Evolutionary conservation across 2,329 filamentous ascomycete genomes (phyloP), one percentile per base, ranked within the genome.

Genomic region (Fusarium fujikuroi): DNA sequence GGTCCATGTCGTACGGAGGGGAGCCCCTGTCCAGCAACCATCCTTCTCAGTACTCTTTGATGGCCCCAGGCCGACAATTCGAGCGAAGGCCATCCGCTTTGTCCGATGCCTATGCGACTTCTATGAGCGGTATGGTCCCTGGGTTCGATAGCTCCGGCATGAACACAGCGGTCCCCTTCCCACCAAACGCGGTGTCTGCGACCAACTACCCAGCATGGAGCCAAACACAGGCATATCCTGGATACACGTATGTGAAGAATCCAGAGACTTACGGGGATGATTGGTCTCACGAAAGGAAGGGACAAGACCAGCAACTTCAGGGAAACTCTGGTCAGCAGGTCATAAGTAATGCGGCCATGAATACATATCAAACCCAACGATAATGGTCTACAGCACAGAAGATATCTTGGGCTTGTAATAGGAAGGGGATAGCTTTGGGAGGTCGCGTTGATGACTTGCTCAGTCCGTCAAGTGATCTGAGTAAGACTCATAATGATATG

Each of bases 1-100:
- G 87, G 49, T 87, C 86, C 9, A 79, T 87, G 75, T 87, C 87
- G 1, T 88, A 86, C 54, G 82, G 85, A 34, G 82, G 83, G 46
- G 86, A 87, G 23, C 77, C 79, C 40, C 75, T 82, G 62, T 67
- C 76, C 8, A 76, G 78, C 54, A 83, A 82, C 14, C 79, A 81
- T 28, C 76, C 82, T 23, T 69, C 77, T 2, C 82, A 83, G 30
- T 87, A 85, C 64, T 77, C 83, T n/a, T 75, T 83, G 15, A 80
- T 85, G 50, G 78, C 81, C 9, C 81, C 84, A 28, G 77, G 81
- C 40, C 76, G 72, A n/a, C 72, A 81, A 14, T 87, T 85, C 63
- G 85, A 86, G 44, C 82, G 86, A 66, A 85, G 83, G 53, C 74
- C 78, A 9, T 83, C 84, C 15, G 76, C 79, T 7, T 77, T 86